Base-by-base conservation (phyloP, 1,284 basidiomycete genomes). In the Ceratobasidium sp. region DNA sequence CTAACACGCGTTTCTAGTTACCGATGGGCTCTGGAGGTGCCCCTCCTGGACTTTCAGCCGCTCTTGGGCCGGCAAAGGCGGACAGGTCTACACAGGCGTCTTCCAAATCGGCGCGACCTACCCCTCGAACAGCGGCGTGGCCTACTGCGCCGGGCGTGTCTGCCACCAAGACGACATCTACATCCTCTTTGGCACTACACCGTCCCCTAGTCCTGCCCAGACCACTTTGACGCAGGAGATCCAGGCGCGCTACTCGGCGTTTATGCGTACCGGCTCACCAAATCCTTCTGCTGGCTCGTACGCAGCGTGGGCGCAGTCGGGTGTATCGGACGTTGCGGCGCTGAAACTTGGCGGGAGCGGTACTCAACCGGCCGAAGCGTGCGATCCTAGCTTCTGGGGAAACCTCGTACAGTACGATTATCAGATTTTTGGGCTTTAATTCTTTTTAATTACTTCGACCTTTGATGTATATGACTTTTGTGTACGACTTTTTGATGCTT, bases 131-230 rank as follows among this genome's bases (percentile, higher is more conserved):
- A 83, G 83, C 4, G 83, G 76, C 0, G 82, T 88, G 41, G 77
- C 85, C 0, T 88, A 85, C 79, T 92, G 91, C 82, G 54, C 82
- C 37, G 89, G 88, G 22, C 79, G 81, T 24, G 88, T 92, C 41
- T 92, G 91, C 80, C 91, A 92, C 79, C 86, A 91, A 79, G 90
- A 92, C 78, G 90, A 92, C 78, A 92, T 92, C 72, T 82, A 88
- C 83, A 89, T 92, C 79, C 86, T 92, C 72, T 93, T 92, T 79
- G 91, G 91, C 59, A 92, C 90, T 0, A 87, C 85, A 27, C 80
- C 84, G 5, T 87, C 82, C 78, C 88, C 90, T 3, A 87, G 82
- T n/a, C 59, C 83, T 11, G 86, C 83, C 2, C 90, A 92, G 80
- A 79, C 86, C 2, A 82, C 86, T 7, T 84, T 92, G 48, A 87